Conservation (phyloP, 208 protist species). For the Crithidia thermophila region DNA sequence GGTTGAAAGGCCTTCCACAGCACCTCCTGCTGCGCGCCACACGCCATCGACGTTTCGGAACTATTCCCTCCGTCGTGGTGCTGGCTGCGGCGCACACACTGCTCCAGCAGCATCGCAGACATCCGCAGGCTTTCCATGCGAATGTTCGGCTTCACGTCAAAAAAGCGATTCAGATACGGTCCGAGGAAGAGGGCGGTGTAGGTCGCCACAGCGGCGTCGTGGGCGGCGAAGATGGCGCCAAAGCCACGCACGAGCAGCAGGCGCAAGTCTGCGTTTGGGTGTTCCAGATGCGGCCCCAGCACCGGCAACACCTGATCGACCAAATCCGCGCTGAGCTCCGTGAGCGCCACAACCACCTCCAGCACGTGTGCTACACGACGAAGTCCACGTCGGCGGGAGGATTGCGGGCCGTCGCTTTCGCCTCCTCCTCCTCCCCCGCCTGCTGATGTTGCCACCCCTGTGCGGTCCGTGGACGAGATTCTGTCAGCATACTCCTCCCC, state of each 20-base stretch:
- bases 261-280: constrained; percentile 50
- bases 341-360: constrained; percentile 53
- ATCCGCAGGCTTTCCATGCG: constrained; percentile 54
- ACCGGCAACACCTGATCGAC: constrained; percentile 41
- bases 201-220: constrained; percentile 31
- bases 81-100: constrained; percentile 15
- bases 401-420: constrained; percentile 2
- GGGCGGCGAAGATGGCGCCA: constrained; percentile 39
- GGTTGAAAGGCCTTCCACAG: constrained; percentile 43
- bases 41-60: neutral
- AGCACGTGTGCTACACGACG: constrained; percentile 38
- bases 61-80: neutral
- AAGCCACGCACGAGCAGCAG: constrained; percentile 61
- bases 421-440: neutral
- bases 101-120: constrained; percentile 24
- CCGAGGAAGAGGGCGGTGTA: constrained; percentile 37
- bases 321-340: constrained; percentile 50
- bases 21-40: constrained; percentile 17
- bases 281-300: constrained; percentile 46
- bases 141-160: constrained; percentile 52
- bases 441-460: neutral
- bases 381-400: constrained; percentile 13
- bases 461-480: too few relatives aligned
- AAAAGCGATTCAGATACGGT: constrained; percentile 40
- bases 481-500: too few relatives aligned